phyloP scores from a whole-genome alignment of 2,329 filamentous ascomycete genomes.

The Scytalidium sp. region DNA sequence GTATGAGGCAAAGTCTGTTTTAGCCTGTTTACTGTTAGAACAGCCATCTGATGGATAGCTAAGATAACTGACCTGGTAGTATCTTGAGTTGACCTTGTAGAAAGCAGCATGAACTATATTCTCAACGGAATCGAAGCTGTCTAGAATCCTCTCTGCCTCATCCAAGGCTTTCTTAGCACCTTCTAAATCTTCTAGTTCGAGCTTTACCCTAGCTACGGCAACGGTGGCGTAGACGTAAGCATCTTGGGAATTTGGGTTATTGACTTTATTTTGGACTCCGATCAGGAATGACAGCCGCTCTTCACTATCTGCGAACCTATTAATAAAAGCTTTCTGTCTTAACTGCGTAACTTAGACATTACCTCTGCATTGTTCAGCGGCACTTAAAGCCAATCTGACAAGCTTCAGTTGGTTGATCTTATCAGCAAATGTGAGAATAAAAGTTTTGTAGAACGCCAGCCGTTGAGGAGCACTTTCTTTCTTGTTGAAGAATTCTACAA shows the following conservation, averaged over 20 bases:
- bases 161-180: slow-evolving; percentile 84
- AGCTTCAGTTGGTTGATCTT: slow-evolving; percentile 99
- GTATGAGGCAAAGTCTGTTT: slow-evolving; percentile 91
- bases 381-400: slow-evolving; percentile 83
- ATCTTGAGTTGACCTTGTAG: slow-evolving; percentile 92
- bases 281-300: slow-evolving; percentile 85
- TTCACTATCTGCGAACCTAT: slow-evolving; percentile 63
- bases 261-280: slow-evolving; percentile 80
- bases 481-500: slow-evolving; percentile 84
- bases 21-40: slow-evolving; percentile 47
- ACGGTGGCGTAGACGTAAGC: slow-evolving; percentile 93
- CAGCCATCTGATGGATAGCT: not conserved
- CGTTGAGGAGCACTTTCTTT: slow-evolving; percentile 79
- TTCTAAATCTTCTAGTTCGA: slow-evolving; percentile 75
- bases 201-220: slow-evolving; percentile 82
- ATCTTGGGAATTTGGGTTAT: slow-evolving; percentile 90
- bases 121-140: slow-evolving; percentile 92
- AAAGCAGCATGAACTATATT: slow-evolving; percentile 94
- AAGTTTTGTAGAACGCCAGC: slow-evolving; percentile 87
- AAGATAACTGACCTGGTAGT: slow-evolving; percentile 67
- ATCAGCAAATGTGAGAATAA: slow-evolving; percentile 93
- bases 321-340: slow-evolving; percentile 3
- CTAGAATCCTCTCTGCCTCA: slow-evolving; percentile 80
- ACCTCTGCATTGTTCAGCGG: slow-evolving; percentile 83
- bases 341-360: slow-evolving; percentile 12